A percentile compares a stretch with the other conserved stretches of the same genome.
These are phyloP conservation scores for Ilyonectria robusta DNA, from an alignment of 2,329 filamentous ascomycete species.

Conservation along the genomic window DNA sequence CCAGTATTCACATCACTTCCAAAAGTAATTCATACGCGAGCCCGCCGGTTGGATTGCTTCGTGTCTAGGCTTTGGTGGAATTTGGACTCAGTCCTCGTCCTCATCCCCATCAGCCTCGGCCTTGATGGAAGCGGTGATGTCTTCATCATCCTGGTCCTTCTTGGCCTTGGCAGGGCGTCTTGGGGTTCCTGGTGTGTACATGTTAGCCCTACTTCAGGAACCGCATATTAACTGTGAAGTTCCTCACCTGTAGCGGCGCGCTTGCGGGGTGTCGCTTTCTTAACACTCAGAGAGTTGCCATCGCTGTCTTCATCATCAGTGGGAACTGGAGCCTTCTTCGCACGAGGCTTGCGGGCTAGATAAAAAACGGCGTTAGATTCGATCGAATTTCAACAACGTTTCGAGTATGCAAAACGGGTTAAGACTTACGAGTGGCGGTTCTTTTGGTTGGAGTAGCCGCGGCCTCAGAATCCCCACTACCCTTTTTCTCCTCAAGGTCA, in stretches of 20 bases:
- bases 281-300: constrained; percentile 8
- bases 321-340: constrained; percentile 27
- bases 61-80: not conserved
- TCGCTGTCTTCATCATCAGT: constrained; percentile 27
- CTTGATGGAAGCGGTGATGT: constrained; percentile 30
- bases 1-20: constrained; percentile 7
- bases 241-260: constrained; percentile 33
- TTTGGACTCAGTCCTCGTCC: not conserved
- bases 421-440: constrained; percentile 40
- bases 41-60: constrained; percentile 1
- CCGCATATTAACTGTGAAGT: not conserved
- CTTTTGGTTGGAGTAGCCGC: constrained; percentile 41
- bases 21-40: not conserved
- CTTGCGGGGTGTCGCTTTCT: constrained; percentile 39
- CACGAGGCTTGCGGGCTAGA: constrained; percentile 45
- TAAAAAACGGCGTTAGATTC: not conserved
- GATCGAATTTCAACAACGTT: not conserved
- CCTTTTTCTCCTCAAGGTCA: constrained; percentile 50
- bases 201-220: constrained; percentile 17
- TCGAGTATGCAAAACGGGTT: too few relatives aligned
- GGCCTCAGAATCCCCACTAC: not conserved
- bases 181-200: constrained; percentile 9
- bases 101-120: not conserved
- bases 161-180: constrained; percentile 36
- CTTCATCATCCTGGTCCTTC: constrained; percentile 36